Conservation (phyloP, 352 stramenopile species). For the Globisporangium splendens region DNA sequence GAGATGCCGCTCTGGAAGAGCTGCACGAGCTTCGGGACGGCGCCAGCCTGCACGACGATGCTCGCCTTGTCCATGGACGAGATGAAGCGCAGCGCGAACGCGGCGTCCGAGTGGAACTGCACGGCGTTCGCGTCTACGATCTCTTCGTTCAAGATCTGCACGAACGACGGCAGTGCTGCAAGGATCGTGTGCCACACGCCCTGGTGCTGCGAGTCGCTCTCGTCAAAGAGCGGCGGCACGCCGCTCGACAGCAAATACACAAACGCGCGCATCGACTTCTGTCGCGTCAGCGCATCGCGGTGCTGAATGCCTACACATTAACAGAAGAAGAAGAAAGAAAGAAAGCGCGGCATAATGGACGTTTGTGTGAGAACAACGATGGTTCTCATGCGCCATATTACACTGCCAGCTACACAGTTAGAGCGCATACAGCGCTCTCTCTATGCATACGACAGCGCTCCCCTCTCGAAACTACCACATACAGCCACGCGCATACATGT, state of each 20-base stretch:
- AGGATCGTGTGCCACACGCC: constrained; percentile 81
- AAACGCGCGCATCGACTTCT: constrained; percentile 85
- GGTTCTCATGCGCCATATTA: too few species aligned
- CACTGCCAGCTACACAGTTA: too few species aligned
- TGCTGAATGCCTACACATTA: constrained; percentile 69
- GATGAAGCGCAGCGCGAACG: constrained; percentile 85
- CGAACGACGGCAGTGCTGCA: constrained; percentile 75
- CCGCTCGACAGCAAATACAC: constrained; percentile 84
- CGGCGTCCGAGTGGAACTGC: constrained; percentile 81
- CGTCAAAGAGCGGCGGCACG: constrained; percentile 81
- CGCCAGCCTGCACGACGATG: constrained; percentile 67
- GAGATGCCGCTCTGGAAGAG: constrained; percentile 85
- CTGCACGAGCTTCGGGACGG: constrained; percentile 73
- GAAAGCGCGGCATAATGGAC: too few species aligned
- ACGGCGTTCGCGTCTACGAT: constrained; percentile 56
- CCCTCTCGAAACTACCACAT: background rate
- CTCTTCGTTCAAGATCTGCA: constrained; percentile 72
- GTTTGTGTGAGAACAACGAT: too few species aligned
- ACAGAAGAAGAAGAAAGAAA: too few species aligned
- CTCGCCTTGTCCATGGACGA: constrained; percentile 85
- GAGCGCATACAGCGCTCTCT: too few species aligned
- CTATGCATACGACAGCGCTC: background rate
- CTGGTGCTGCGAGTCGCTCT: constrained; percentile 77
- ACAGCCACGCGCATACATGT: background rate
- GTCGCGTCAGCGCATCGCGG: constrained; percentile 58